Conservation (phyloP, 371 early-diverging fungal species). For the Zopfochytrium polystomum region DNA sequence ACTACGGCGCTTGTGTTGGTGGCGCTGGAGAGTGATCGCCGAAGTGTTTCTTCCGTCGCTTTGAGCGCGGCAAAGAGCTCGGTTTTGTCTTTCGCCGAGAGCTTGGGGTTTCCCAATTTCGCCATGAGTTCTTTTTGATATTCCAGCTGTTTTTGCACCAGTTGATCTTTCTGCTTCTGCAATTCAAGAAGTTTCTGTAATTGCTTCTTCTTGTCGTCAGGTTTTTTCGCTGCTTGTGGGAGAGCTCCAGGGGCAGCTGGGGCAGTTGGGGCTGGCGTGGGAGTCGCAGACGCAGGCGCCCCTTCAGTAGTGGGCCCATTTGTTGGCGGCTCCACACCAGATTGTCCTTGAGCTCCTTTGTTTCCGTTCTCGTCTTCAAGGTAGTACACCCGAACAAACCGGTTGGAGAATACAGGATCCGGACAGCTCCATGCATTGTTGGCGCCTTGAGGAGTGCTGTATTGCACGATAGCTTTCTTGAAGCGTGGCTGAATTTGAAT, state of each 20-base stretch:
- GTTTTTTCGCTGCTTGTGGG: conserved; percentile 33
- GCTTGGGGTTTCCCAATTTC: conserved; percentile 46
- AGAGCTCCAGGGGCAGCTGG: conserved; percentile 10
- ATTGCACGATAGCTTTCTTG: conserved; percentile 66
- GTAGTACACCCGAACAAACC: conserved; percentile 82
- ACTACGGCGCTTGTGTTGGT: conserved; percentile 24
- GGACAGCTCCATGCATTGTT: conserved; percentile 70
- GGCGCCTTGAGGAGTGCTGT: conserved; percentile 62
- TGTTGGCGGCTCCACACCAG: not conserved
- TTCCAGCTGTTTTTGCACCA: conserved; percentile 60
- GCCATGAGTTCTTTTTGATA: conserved; percentile 60
- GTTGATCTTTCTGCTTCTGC: conserved; percentile 57
- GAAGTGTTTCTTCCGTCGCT: conserved; percentile 8
- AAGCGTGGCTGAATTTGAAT: conserved; percentile 57
- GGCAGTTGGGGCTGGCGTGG: conserved; percentile 27
- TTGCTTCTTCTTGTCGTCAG: conserved; percentile 52
- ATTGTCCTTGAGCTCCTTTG: not conserved
- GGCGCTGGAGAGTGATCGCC: conserved; percentile 30
- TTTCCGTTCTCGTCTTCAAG: not conserved
- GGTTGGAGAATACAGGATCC: conserved; percentile 81
- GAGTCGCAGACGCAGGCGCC: not conserved
- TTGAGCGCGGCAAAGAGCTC: conserved; percentile 51
- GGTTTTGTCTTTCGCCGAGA: conserved; percentile 53
- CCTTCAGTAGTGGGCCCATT: not conserved
- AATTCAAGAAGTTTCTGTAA: conserved; percentile 54